phyloP scores from a whole-genome alignment of 139 green algal genomes.

The Asterochloris sp. region DNA sequence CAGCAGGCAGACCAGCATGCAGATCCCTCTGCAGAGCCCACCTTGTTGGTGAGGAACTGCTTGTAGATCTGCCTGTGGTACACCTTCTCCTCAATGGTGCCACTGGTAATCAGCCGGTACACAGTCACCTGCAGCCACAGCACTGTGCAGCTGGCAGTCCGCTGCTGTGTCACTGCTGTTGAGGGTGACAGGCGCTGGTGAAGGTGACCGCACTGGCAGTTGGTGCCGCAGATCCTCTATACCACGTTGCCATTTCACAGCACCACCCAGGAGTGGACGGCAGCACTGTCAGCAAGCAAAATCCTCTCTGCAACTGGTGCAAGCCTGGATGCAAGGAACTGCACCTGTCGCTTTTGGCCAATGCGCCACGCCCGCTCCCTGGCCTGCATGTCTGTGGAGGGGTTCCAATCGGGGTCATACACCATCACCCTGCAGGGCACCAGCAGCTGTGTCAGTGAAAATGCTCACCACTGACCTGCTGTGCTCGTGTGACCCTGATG shows the following conservation, averaged over 20 bases:
- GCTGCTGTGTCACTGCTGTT: no score
- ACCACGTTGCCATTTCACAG: no score
- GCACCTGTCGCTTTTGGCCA: conserved; percentile 68
- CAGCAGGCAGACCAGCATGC: no score
- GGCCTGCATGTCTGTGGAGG: conserved; percentile 85
- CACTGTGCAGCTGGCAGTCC: no score
- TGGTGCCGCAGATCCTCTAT: no score
- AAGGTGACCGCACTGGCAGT: no score
- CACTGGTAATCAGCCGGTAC: conserved; percentile 91
- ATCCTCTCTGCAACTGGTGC: neutral
- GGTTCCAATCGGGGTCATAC: conserved; percentile 99
- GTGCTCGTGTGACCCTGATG: neutral
- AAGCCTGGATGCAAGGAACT: no score
- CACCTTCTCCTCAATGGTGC: conserved; percentile 98
- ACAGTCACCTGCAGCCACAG: conserved; percentile 72
- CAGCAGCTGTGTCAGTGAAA: no score
- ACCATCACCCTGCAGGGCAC: conserved; percentile 73
- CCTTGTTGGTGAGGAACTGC: conserved; percentile 85
- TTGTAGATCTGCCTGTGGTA: conserved; percentile 96
- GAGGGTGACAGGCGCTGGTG: no score
- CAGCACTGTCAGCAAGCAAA: no score
- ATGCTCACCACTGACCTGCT: neutral
- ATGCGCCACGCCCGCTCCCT: conserved; percentile 96
- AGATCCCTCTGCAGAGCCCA: neutral
- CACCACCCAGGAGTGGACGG: no score